These are phyloP conservation scores for Aspergillus homomorphus DNA, from an alignment of 495 filamentous ascomycete species.

Conservation along the genomic window DNA sequence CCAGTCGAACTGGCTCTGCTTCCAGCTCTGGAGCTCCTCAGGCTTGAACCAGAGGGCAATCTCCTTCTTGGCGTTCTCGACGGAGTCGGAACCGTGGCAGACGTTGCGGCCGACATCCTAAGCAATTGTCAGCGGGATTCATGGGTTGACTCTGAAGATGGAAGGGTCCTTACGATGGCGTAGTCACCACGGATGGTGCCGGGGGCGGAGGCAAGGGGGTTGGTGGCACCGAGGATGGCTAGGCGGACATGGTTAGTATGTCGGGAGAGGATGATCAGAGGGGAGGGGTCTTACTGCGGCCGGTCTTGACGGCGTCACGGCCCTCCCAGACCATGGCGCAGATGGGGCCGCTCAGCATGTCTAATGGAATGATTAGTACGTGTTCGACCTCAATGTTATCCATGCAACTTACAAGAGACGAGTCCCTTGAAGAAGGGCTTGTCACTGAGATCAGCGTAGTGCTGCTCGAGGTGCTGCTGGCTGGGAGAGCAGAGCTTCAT, in stretches of 20 bases:
- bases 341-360: slow-evolving; percentile 97
- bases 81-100: slow-evolving; percentile 97
- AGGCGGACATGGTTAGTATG: slow-evolving; percentile 12
- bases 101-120: slow-evolving; percentile 95
- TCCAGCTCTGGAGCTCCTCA: slow-evolving; percentile 77
- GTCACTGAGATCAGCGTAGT: slow-evolving; percentile 86
- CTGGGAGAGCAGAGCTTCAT: slow-evolving; percentile 88
- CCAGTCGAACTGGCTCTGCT: slow-evolving; percentile 78
- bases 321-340: slow-evolving; percentile 99
- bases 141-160: not conserved
- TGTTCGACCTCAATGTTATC: not conserved
- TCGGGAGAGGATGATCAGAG: not conserved
- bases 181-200: slow-evolving; percentile 96
- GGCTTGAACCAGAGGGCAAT: slow-evolving; percentile 95
- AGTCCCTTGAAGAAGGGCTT: slow-evolving; percentile 98
- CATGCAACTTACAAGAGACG: slow-evolving; percentile 68
- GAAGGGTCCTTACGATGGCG: slow-evolving; percentile 51
- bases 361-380: slow-evolving; percentile 40
- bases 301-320: slow-evolving; percentile 95
- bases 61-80: slow-evolving; percentile 99
- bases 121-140: slow-evolving; percentile 7
- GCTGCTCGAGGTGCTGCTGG: slow-evolving; percentile 93
- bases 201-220: slow-evolving; percentile 87
- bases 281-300: slow-evolving; percentile 62
- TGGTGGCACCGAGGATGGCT: slow-evolving; percentile 95